Conservation (phyloP, 331 rosid genomes). For the Telfairia occidentalis region DNA sequence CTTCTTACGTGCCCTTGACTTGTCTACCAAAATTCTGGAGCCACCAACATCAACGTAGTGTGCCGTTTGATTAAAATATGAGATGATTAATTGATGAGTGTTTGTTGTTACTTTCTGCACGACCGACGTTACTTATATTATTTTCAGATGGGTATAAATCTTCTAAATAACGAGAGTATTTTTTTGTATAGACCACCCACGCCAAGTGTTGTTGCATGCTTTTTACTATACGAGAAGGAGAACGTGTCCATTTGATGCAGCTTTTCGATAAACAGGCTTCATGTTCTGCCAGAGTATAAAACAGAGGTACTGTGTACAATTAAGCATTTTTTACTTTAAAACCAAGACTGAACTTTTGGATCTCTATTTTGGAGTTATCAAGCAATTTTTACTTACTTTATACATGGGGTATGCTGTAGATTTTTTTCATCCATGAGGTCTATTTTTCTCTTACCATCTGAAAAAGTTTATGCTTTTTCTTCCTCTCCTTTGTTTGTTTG, state of each 20-base stretch:
- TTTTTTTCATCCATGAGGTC: not conserved
- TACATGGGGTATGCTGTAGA: not conserved
- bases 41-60: not conserved
- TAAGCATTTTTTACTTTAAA: not conserved
- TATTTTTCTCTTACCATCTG: not conserved
- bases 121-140: slow-evolving; percentile 11
- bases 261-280: slow-evolving; percentile 66
- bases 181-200: slow-evolving; percentile 36
- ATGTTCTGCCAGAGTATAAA: slow-evolving; percentile 62
- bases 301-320: slow-evolving; percentile 47
- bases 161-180: not conserved
- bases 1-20: not conserved
- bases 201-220: slow-evolving; percentile 74
- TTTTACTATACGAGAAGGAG: too few relatives aligned
- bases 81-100: not conserved
- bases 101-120: not conserved
- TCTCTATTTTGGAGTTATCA: not conserved
- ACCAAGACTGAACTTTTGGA: not conserved
- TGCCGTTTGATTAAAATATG: not conserved
- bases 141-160: slow-evolving; percentile 48
- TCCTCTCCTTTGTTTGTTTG: not conserved
- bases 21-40: not conserved
- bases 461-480: not conserved
- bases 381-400: not conserved
- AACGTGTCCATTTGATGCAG: slow-evolving; percentile 83